A percentile compares a stretch with the other conserved stretches of the same genome.
Evolutionary conservation across 2,329 filamentous ascomycete genomes (phyloP).

Genomic region (Ilyonectria sp.): DNA sequence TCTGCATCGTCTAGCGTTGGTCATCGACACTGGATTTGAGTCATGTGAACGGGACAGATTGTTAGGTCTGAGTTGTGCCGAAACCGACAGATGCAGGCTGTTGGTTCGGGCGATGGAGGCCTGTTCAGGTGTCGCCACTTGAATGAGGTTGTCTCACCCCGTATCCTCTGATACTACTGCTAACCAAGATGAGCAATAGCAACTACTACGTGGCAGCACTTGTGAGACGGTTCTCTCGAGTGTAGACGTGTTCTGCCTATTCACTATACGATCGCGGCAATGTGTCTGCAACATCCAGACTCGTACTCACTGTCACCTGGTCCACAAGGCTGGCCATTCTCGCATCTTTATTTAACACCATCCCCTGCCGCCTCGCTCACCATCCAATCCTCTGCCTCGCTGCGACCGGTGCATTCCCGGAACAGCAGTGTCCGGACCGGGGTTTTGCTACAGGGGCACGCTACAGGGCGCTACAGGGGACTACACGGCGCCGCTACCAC

Average conservation of each 20-base stretch:
- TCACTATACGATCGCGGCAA: neutral
- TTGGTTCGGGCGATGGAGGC: neutral
- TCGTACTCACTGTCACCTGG: neutral
- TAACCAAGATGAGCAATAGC: neutral
- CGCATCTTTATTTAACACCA: neutral
- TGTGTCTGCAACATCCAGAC: neutral
- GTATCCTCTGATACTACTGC: neutral
- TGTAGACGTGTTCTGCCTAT: too few relatives aligned
- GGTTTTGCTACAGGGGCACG: neutral
- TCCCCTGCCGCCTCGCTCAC: conserved; percentile 10
- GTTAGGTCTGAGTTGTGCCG: neutral
- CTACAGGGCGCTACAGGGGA: conserved; percentile 4
- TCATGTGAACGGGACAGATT: neutral
- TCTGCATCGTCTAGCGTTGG: neutral
- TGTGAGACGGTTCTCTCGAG: too few relatives aligned
- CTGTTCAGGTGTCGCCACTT: neutral
- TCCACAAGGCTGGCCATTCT: neutral
- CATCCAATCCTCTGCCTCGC: conserved; percentile 2
- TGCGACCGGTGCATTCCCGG: conserved; percentile 18
- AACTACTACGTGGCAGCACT: neutral
- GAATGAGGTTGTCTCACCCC: neutral
- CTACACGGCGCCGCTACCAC: neutral
- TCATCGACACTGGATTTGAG: neutral
- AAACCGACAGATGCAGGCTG: neutral
- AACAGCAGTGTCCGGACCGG: conserved; percentile 23